Evolutionary conservation across 306 rosid genomes (phyloP).

Genomic region (Sphenostylis stenocarpa): DNA sequence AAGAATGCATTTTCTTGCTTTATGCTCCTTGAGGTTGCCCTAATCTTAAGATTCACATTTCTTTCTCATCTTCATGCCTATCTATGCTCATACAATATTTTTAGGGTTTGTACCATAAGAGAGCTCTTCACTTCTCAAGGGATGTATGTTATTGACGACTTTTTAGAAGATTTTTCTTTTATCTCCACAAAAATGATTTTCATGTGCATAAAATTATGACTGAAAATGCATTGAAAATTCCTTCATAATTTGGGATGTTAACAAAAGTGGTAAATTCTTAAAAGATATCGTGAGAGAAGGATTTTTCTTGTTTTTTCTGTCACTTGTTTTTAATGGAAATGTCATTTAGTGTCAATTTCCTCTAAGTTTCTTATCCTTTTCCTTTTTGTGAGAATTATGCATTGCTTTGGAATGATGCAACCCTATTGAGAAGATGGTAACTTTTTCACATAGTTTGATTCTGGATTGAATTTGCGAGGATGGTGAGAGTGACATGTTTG

Average conservation of each 20-base stretch:
- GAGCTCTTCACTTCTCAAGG: no score
- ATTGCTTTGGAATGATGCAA: conserved; percentile 33
- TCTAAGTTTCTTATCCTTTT: background rate
- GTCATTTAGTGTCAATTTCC: background rate
- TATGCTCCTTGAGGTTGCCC: conserved; percentile 33
- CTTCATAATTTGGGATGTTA: background rate
- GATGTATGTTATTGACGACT: no score
- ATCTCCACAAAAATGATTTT: no score
- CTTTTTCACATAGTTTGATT: conserved; percentile 34
- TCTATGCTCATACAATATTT: no score
- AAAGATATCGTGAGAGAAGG: background rate
- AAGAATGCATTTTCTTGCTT: conserved; percentile 18
- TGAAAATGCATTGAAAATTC: background rate
- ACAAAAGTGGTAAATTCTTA: background rate
- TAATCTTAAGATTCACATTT: conserved; percentile 18
- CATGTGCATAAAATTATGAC: background rate
- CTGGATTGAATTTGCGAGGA: conserved; percentile 42
- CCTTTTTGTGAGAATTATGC: background rate
- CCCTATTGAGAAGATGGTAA: background rate
- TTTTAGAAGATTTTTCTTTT: no score
- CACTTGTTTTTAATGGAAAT: background rate
- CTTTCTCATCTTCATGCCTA: background rate
- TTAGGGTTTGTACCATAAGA: no score
- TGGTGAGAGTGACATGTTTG: conserved; percentile 35
- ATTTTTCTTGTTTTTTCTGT: background rate